Evolutionary conservation across 2,329 filamentous ascomycete species (phyloP), one percentile per base, ranked within the genome.

Genomic region (Penicillium sp.): DNA sequence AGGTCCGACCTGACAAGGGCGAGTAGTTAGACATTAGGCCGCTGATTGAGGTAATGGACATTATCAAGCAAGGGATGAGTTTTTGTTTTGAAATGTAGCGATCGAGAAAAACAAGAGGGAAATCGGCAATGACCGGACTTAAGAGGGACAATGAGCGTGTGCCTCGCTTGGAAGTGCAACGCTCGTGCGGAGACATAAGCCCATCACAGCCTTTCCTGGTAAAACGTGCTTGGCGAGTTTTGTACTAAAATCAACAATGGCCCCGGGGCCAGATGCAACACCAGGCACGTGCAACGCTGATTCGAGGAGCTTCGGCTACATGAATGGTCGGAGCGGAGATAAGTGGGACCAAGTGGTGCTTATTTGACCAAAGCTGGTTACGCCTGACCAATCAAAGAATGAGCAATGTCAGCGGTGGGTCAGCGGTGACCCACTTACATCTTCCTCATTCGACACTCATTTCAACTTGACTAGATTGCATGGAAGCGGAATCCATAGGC

Each of bases 21-120:
- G 66, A 67, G 49, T 73, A 73, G 49, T 53, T 65, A 22, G 71
- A 68, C 51, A 74, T 66, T 13, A 73, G 58, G 49, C 65, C 67
- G 54, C 64, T 71, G 31, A 68, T 24, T 27, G 68, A 69, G 29
- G 61, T 63, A 35, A 74, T 58, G n/a, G 70, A 73, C 71, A 74
- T 73, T 24, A 29, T 44, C 33, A 49, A 52, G 9, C 53, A 55
- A 51, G 45, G 45, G 43, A 58, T 48, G 44, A 37, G 19, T 7
- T 11, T 37, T 42, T 11, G n/a, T 42, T 42, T 22, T 22, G 46
- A 49, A 13, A 44, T 16, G 22, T 45, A 21, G 19, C 21, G 49
- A 29, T 22, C 42, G 19, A 43, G 37, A 51, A 33, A 55, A 45
- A 44, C 7, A 19, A 52, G 44, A 27, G 46, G 29, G 39, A 43